phyloP scores from a whole-genome alignment of 148 eudicot species.

The Rhododendron simsii region DNA sequence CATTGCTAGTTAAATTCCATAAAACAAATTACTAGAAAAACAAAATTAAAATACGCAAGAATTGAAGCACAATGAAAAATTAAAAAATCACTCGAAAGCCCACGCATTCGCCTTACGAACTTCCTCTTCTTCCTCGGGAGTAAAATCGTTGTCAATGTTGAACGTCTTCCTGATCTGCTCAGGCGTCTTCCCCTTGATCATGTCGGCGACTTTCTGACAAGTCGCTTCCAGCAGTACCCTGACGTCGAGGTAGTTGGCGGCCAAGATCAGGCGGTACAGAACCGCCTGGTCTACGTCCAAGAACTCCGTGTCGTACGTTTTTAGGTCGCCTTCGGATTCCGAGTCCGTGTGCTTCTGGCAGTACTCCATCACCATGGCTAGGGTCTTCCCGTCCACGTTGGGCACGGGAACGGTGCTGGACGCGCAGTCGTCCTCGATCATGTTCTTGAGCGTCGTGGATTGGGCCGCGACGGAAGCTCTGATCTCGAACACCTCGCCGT shows the following conservation, averaged over 20 bases:
- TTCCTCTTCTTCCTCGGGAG: constrained; percentile 60
- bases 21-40: too few relatives aligned
- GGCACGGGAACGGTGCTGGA: constrained; percentile 8
- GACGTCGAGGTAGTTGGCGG: constrained; percentile 60
- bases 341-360: constrained; percentile 33
- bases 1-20: too few relatives aligned
- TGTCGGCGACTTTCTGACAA: constrained; percentile 59
- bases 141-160: constrained; percentile 52
- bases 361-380: background rate
- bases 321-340: constrained; percentile 23
- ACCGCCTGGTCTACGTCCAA: constrained; percentile 43
- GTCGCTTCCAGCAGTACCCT: constrained; percentile 48
- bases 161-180: constrained; percentile 65
- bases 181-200: constrained; percentile 63
- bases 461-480: background rate
- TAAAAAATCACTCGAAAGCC: constrained; percentile 48
- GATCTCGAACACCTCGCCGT: background rate
- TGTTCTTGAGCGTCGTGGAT: constrained; percentile 2
- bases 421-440: constrained; percentile 10
- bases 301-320: constrained; percentile 48
- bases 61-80: background rate
- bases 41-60: too few relatives aligned
- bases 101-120: constrained; percentile 58
- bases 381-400: constrained; percentile 2
- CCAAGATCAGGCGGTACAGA: constrained; percentile 53